These are phyloP conservation scores for Bonnemaisonia californica DNA, from an alignment of 31 red algal genomes.

Conservation along the genomic window DNA sequence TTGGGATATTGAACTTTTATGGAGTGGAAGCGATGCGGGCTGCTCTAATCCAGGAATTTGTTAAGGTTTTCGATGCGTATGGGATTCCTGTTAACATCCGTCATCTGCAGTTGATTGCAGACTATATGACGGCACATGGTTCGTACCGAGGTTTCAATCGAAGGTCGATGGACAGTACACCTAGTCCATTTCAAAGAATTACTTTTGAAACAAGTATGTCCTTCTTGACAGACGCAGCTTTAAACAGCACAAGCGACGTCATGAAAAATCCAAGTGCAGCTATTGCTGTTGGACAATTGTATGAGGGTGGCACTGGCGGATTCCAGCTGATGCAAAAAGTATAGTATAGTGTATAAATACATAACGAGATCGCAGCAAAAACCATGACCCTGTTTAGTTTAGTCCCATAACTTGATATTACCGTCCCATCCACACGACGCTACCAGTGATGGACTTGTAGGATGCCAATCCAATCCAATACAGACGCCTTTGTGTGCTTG, in stretches of 20 bases:
- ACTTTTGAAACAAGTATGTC: conserved; percentile 94
- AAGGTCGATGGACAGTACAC: conserved; percentile 44
- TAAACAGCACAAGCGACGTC: conserved; percentile 53
- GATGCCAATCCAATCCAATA: conserved; percentile 78
- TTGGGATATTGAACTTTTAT: conserved; percentile 73
- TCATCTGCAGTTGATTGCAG: conserved; percentile 87
- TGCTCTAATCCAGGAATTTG: conserved; percentile 76
- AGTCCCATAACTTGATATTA: conserved; percentile 65
- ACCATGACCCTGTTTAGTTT: no score
- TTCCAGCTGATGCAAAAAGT: conserved; percentile 67
- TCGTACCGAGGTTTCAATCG: conserved; percentile 85
- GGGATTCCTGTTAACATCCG: conserved; percentile 93
- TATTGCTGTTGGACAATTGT: conserved; percentile 66
- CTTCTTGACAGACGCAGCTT: conserved; percentile 74
- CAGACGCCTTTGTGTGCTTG: conserved; percentile 76
- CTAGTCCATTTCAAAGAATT: conserved; percentile 77
- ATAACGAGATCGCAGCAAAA: no score
- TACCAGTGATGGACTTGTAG: conserved; percentile 50
- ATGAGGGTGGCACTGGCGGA: conserved; percentile 75
- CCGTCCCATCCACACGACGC: conserved; percentile 70
- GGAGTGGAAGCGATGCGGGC: conserved; percentile 88
- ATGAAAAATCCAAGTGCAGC: conserved; percentile 82
- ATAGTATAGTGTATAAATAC: conserved; percentile 9
- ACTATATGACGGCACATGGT: conserved; percentile 79
- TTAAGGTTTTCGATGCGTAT: conserved; percentile 82